Evolutionary conservation across 495 filamentous ascomycete species (phyloP), one percentile per base, ranked within the genome.

Genomic region (Jackrogersella minutella): DNA sequence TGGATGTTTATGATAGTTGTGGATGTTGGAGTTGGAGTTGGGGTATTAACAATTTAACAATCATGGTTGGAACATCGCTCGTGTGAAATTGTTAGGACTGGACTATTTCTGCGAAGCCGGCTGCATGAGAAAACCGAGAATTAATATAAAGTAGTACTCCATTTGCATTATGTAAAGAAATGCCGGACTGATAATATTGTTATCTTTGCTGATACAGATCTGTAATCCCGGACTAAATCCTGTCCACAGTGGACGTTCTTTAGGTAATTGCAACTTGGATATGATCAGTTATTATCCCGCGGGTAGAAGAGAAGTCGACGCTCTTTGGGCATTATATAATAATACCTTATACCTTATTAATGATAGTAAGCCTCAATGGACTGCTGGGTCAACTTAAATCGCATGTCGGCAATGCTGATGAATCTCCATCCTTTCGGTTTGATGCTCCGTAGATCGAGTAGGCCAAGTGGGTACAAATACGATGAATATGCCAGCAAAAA

Each of bases 371-470:
- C n/a, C n/a, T n/a, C n/a, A n/a, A n/a, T n/a, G n/a, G n/a, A n/a
- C n/a, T n/a, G n/a, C n/a, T n/a, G n/a, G n/a, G n/a, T n/a, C n/a
- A n/a, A n/a, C n/a, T n/a, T n/a, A n/a, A n/a, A n/a, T n/a, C n/a
- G n/a, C n/a, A n/a, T n/a, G n/a, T n/a, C n/a, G n/a, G n/a, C n/a
- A n/a, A n/a, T n/a, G n/a, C n/a, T 6, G 31, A 10, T 34, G n/a
- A 44, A 46, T 53, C 24, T 31, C 8, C n/a, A 58, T 64, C 61
- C 37, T 56, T 57, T 57, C 16, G 21, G 71, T 71, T 73, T 73
- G 68, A 73, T 73, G 30, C 11, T 53, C 71, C 2, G 68, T 52
- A 71, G 68, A 71, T 71, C 71, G 51, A 34, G 54, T 58, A 64
- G 14, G 47, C 24, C 34, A 49, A 59, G 54, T 59, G 58, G 59